Percentiles rank a stretch among this genome's conserved stretches.
These are phyloP conservation scores for Cyanidiococcus yangmingshanensis DNA, from an alignment of 23 red algal genomes.

Conservation along the genomic window DNA sequence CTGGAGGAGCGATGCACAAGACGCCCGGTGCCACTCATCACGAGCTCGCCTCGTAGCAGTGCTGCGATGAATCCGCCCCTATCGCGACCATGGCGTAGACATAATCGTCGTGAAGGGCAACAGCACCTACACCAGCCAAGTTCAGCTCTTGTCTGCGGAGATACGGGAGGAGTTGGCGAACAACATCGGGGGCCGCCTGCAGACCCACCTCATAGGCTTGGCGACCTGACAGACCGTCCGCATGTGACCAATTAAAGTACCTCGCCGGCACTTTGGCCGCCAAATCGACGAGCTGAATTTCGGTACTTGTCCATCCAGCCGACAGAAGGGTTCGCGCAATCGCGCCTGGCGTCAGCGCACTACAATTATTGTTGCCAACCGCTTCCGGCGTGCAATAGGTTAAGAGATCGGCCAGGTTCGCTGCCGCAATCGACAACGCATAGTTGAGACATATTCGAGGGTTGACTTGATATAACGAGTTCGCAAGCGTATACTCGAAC, in stretches of 20 bases:
- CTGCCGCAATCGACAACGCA: slow-evolving; percentile 3
- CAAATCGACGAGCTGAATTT: slow-evolving; percentile 1
- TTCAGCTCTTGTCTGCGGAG: not conserved
- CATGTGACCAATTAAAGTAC: not conserved
- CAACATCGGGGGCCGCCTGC: not conserved
- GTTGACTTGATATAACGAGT: slow-evolving; percentile 2
- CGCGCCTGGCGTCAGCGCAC: not conserved
- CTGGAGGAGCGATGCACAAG: too few species aligned
- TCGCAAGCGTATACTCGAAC: slow-evolving; percentile 18
- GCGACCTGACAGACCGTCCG: not conserved
- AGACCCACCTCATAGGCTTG: not conserved
- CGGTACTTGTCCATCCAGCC: not conserved
- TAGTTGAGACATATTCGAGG: slow-evolving; percentile 10
- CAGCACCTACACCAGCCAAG: slow-evolving; percentile 1
- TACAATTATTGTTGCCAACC: not conserved
- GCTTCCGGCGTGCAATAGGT: not conserved
- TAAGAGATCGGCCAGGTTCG: slow-evolving; percentile 17
- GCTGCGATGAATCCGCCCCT: not conserved
- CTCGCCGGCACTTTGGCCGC: slow-evolving; percentile 8
- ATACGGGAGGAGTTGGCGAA: not conserved
- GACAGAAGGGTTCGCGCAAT: not conserved
- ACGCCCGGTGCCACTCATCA: too few species aligned
- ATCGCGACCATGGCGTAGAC: not conserved
- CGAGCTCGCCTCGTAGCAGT: not conserved
- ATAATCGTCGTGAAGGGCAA: not conserved